Evolutionary conservation across 176 grass and related monocot species (phyloP), one percentile per base, ranked within the genome.

Genomic region (Guadua angustifolia): DNA sequence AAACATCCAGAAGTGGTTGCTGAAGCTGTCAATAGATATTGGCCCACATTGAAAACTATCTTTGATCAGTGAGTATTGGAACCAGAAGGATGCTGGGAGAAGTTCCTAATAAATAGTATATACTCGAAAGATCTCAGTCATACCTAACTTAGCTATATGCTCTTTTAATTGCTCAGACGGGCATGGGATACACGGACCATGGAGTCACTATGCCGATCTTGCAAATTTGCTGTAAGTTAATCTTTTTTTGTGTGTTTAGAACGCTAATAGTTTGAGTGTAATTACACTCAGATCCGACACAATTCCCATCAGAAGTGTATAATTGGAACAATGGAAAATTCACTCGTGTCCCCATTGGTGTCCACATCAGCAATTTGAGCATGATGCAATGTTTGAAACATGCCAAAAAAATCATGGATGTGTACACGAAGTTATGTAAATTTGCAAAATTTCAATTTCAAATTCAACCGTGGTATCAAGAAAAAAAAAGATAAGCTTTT

Each of bases 101-200:
- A 62, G n/a, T 79, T 87, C 38, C 51, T 81, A 46, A 55, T 62
- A 44, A 44, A 15, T 76, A 8, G 15, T 71, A 38, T 84, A 73
- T 75, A 68, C 14, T 58, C 25, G 46, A 65, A 53, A 75, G 42
- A 29, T 46, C 51, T 67, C 10, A 24, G 36, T 5, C 7, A 2
- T 25, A 9, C 14, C 16, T 66, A 78, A 36, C 44, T 51, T 68
- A 82, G 49, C 29, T 9, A 59, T 82, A 62, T 82, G n/a, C 46
- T 80, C 50, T 39, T 73, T 61, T n/a, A n/a, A n/a, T n/a, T 92
- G 60, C 12, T 29, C 72, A 99, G 96, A 59, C 93, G 96, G 67
- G 96, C 93, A 77, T 95, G 96, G 96, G 96, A 99, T 88, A 95
- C 92, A 65, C 73, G 89, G 47, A 99, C 93, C 69, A 99, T 99